Percentiles rank a stretch among this genome's conserved stretches.
Conservation (phyloP, 305 asterid species). For the Fraxinus platypoda region DNA sequence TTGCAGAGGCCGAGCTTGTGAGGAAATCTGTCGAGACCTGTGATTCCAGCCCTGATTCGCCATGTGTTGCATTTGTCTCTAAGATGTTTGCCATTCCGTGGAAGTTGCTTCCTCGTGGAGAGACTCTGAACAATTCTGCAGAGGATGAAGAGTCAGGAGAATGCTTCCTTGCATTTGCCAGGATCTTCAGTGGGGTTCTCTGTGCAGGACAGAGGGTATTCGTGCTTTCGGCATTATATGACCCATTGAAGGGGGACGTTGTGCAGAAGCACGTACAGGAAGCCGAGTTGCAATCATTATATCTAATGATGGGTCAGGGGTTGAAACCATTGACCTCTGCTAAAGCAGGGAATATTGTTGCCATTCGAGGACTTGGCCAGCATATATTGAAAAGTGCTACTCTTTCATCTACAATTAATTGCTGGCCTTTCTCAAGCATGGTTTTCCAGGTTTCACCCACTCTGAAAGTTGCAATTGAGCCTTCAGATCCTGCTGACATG, state of each 20-base stretch:
- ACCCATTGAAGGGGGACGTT: conserved; percentile 69
- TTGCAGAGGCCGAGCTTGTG: conserved; percentile 65
- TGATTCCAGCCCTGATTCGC: conserved; percentile 65
- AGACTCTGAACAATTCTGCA: conserved; percentile 32
- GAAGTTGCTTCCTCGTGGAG: conserved; percentile 86
- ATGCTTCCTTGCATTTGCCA: conserved; percentile 93
- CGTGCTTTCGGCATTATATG: conserved; percentile 82
- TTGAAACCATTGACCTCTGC: conserved; percentile 74
- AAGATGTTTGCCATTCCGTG: conserved; percentile 90
- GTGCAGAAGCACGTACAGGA: conserved; percentile 84
- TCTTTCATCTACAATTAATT: conserved; percentile 68
- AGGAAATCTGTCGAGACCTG: conserved; percentile 77
- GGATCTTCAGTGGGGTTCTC: conserved; percentile 90
- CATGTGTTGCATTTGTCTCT: conserved; percentile 84
- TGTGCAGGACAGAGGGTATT: conserved; percentile 67
- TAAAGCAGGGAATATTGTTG: conserved; percentile 81
- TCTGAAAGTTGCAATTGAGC: conserved; percentile 92
- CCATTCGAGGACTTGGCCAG: conserved; percentile 92
- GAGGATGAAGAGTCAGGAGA: conserved; percentile 81
- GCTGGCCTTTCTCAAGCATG: conserved; percentile 98
- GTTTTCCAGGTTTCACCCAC: conserved; percentile 92
- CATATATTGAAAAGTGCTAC: conserved; percentile 92
- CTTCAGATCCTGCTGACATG: conserved; percentile 93
- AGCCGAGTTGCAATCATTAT: conserved; percentile 69
- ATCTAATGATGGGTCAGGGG: conserved; percentile 97